These are phyloP conservation scores for Basidiobolus meristosporus DNA, from an alignment of 371 early-diverging fungal species.

Conservation along the genomic window DNA sequence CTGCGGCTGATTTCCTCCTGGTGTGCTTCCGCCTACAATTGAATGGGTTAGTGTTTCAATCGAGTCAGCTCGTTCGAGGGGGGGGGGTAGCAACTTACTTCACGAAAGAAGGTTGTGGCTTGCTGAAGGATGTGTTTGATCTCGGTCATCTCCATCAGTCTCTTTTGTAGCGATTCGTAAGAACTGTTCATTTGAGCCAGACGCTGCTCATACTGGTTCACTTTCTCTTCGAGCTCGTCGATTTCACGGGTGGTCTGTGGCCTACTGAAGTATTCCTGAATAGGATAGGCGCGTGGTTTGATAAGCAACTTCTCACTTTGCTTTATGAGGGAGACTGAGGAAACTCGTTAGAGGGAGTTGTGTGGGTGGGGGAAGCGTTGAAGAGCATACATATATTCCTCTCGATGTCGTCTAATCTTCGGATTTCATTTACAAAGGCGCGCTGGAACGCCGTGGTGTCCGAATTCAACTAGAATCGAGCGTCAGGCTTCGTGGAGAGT, in stretches of 20 bases:
- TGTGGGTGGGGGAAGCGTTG: background rate
- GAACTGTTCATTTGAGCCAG: constrained; percentile 72
- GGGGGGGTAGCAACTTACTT: no score
- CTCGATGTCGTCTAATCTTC: constrained; percentile 86
- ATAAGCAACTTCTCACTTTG: constrained; percentile 72
- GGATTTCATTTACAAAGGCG: constrained; percentile 81
- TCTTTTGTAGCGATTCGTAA: constrained; percentile 67
- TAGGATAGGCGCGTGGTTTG: constrained; percentile 27
- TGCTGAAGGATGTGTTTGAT: constrained; percentile 78
- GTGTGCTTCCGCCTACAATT: no score
- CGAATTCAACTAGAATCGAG: constrained; percentile 51
- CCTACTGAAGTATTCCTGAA: constrained; percentile 28
- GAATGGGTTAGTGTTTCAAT: no score
- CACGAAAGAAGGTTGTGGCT: constrained; percentile 53
- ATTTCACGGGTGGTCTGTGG: constrained; percentile 83
- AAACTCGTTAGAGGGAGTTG: no score
- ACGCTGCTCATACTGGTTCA: constrained; percentile 64
- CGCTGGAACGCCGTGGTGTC: constrained; percentile 93
- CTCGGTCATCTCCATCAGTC: constrained; percentile 76
- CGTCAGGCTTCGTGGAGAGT: no score
- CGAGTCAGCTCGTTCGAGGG: no score
- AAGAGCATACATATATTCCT: constrained; percentile 61
- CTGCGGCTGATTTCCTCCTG: constrained; percentile 23
- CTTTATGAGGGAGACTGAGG: constrained; percentile 49
- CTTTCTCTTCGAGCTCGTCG: constrained; percentile 75